Base-by-base conservation (phyloP, 164 flowering plant genomes). In the Houttuynia cordata region DNA sequence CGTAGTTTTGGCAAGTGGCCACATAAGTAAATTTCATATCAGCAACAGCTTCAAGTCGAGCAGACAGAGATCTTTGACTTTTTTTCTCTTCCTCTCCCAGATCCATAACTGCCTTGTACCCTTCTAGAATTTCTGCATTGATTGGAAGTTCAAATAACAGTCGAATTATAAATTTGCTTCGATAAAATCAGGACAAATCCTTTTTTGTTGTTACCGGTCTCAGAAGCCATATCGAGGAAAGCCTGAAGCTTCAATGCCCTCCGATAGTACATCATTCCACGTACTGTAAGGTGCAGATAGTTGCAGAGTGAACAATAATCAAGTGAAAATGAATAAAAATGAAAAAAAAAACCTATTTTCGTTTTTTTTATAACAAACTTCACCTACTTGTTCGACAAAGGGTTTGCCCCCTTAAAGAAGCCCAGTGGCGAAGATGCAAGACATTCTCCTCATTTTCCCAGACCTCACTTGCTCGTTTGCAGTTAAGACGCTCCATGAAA, bases 211-310 rank as follows among this genome's bases (percentile, higher is more conserved):
- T 67, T 74, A 91, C 99, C 96, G 1, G 39, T 63, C 67, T 91
- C 96, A 61, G 58, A 8, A 64, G 96, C 97, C 97, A 94, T 88
- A 76, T 94, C 99, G 61, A 94, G 91, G 67, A 88, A 94, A 60
- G 96, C 97, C 75, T 94, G 99, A 74, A 91, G 94, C 75, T 79
- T 83, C 70, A 91, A 68, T 53, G 99, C 99, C 70, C 93, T 80
- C 59, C 91, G 75, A 58, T 91, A 94, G 51, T 94, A 94, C 99
- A 94, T 94, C 99, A 94, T 94, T 41, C 97, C 97, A 71, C 97
- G 79, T 57, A 94, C 99, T 91, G 88, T 75, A 81, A 45, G 1
- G 58, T 18, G 58, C 42, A 42, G 24, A n/a, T 41, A 55, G 41
- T 24, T 60, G 53, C 62, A 57, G 64, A 25, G 15, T 13, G 41